These are phyloP conservation scores for Penicillium paxilli DNA, from an alignment of 495 filamentous ascomycete species.

Conservation along the genomic window DNA sequence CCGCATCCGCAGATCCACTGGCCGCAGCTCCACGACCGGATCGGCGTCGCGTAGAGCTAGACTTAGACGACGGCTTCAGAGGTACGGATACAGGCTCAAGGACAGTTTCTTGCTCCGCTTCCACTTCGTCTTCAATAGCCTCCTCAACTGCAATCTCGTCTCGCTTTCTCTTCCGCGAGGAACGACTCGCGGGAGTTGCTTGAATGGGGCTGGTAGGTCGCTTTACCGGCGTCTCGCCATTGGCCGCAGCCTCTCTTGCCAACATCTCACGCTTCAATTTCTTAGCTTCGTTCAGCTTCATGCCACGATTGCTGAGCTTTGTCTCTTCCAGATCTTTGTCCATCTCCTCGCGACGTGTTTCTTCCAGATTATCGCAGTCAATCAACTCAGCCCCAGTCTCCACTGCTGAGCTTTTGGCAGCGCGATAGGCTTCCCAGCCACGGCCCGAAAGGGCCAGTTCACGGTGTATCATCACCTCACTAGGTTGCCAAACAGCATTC, in stretches of 20 bases:
- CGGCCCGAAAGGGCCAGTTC: conserved; percentile 77
- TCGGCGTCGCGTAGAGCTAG: conserved; percentile 15
- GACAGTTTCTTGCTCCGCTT: neutral
- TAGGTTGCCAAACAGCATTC: conserved; percentile 93
- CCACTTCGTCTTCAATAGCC: neutral
- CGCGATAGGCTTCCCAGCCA: conserved; percentile 72
- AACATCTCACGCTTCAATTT: conserved; percentile 79
- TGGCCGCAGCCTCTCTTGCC: conserved; percentile 61
- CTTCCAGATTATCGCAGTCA: conserved; percentile 52
- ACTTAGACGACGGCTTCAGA: neutral
- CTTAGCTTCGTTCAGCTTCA: conserved; percentile 91
- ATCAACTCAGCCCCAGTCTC: conserved; percentile 65
- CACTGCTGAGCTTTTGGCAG: conserved; percentile 67
- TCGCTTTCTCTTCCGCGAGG: conserved; percentile 30
- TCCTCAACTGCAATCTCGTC: conserved; percentile 16
- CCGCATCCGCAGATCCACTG: conserved; percentile 31
- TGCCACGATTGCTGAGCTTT: conserved; percentile 75
- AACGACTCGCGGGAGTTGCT: conserved; percentile 17
- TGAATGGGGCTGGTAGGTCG: conserved; percentile 9
- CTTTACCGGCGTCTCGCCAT: conserved; percentile 20
- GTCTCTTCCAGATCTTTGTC: conserved; percentile 45
- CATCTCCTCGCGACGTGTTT: conserved; percentile 50
- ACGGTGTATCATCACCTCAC: conserved; percentile 92
- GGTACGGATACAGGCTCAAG: neutral
- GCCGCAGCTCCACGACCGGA: conserved; percentile 43